phyloP scores from a whole-genome alignment of 129 eudicot genomes.

The Flaveria brownii region DNA sequence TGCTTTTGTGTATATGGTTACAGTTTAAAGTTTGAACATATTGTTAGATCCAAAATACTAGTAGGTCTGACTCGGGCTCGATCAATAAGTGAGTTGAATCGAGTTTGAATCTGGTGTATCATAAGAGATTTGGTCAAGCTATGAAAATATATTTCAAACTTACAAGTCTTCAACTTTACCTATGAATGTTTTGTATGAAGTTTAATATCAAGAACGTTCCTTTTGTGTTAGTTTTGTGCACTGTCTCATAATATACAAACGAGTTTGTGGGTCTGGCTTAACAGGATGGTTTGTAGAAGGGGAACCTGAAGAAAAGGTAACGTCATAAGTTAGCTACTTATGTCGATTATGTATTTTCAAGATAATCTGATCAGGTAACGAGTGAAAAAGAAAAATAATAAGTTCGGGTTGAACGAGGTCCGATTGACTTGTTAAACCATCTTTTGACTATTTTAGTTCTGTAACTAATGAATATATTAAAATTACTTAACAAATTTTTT shows the following conservation, averaged over 20 bases:
- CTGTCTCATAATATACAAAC: slow-evolving; percentile 1
- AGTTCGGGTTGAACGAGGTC: neutral
- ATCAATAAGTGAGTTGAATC: neutral
- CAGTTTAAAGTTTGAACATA: neutral
- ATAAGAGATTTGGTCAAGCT: neutral
- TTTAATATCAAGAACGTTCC: neutral
- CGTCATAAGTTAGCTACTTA: neutral
- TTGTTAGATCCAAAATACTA: neutral
- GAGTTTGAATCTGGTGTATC: neutral
- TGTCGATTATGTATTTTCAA: neutral
- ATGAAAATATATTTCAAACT: neutral
- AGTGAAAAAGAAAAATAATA: too few relatives aligned
- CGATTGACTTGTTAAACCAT: neutral
- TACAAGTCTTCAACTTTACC: too few relatives aligned
- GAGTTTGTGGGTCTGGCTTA: slow-evolving; percentile 39
- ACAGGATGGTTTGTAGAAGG: slow-evolving; percentile 25
- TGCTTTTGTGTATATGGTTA: neutral
- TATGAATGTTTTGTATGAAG: neutral
- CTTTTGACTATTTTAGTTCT: too few relatives aligned
- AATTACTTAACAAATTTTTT: neutral
- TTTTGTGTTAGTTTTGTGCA: slow-evolving; percentile 15
- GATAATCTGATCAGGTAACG: too few relatives aligned
- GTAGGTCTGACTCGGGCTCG: neutral
- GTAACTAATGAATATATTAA: neutral
- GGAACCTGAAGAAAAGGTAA: too few relatives aligned